phyloP scores from a whole-genome alignment of 805 yeast species.

The Candida chilensis region DNA sequence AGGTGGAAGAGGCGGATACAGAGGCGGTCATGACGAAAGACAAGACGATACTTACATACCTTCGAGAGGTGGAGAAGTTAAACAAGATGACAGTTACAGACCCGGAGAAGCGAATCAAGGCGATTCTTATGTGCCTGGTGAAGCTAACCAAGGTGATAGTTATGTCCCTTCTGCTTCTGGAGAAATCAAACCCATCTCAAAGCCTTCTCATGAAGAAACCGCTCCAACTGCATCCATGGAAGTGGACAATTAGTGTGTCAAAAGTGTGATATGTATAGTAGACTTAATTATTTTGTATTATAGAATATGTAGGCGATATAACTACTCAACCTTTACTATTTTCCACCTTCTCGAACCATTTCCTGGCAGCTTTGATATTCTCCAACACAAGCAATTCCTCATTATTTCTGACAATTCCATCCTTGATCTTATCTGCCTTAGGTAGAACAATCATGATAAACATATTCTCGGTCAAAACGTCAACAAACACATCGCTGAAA shows the following conservation, averaged over 20 bases:
- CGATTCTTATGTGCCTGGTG: slow-evolving; percentile 3
- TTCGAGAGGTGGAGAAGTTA: slow-evolving; percentile 14
- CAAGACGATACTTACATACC: slow-evolving; percentile 10
- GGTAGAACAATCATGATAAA: slow-evolving; percentile 49
- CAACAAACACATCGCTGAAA: slow-evolving; percentile 34
- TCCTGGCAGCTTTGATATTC: slow-evolving; percentile 47
- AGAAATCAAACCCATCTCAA: too few species aligned
- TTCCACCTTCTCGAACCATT: slow-evolving; percentile 40
- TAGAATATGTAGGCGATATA: too few species aligned
- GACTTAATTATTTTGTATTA: too few species aligned
- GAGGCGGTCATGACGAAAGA: slow-evolving; percentile 36
- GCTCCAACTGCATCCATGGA: too few species aligned
- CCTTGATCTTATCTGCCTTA: slow-evolving; percentile 21
- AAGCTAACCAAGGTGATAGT: slow-evolving; percentile 4
- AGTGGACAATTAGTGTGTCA: too few species aligned
- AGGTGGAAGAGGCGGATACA: slow-evolving; percentile 37
- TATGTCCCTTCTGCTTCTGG: too few species aligned
- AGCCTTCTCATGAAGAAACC: too few species aligned
- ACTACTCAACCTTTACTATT: too few species aligned
- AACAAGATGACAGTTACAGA: too few species aligned
- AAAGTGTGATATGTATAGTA: too few species aligned
- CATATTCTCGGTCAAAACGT: slow-evolving; percentile 49
- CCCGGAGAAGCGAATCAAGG: slow-evolving; percentile 3
- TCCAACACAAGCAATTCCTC: slow-evolving; percentile 42
- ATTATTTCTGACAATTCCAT: slow-evolving; percentile 11